Percentiles rank a stretch among this genome's conserved stretches.
These are phyloP conservation scores for Boechera divaricarpa DNA, from an alignment of 345 rosid species.

Conservation along the genomic window DNA sequence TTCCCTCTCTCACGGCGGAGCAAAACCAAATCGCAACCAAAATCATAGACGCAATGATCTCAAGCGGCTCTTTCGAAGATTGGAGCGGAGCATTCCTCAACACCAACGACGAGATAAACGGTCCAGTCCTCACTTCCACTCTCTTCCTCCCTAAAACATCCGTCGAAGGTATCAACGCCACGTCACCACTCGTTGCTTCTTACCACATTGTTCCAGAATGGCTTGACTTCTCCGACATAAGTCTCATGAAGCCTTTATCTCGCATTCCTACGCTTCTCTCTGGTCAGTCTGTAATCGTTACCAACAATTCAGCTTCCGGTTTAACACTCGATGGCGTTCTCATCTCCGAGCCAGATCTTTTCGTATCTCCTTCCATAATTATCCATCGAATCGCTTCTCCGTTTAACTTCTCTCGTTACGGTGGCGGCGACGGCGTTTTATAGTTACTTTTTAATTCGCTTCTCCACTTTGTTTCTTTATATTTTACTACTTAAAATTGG, in stretches of 20 bases:
- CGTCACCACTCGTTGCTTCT: slow-evolving; percentile 42
- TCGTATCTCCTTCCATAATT: slow-evolving; percentile 34
- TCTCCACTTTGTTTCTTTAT: background rate
- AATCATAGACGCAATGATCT: slow-evolving; percentile 43
- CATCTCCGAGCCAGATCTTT: slow-evolving; percentile 40
- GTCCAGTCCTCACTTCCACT: slow-evolving; percentile 35
- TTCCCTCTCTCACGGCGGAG: background rate
- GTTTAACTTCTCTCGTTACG: slow-evolving; percentile 38
- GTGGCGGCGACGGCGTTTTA: background rate
- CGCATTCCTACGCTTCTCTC: slow-evolving; percentile 38
- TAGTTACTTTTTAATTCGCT: background rate
- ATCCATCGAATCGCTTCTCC: slow-evolving; percentile 42
- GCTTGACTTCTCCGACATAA: slow-evolving; percentile 28
- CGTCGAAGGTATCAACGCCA: slow-evolving; percentile 39
- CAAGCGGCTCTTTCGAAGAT: slow-evolving; percentile 33
- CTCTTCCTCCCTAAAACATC: slow-evolving; percentile 43
- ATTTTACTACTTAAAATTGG: background rate
- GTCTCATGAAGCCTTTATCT: slow-evolving; percentile 27
- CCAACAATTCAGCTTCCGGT: slow-evolving; percentile 31
- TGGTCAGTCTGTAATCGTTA: slow-evolving; percentile 32
- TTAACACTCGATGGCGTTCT: slow-evolving; percentile 30
- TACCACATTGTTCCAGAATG: slow-evolving; percentile 41
- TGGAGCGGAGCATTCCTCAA: slow-evolving; percentile 40
- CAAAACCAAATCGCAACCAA: slow-evolving; percentile 15
- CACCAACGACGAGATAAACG: slow-evolving; percentile 34